phyloP scores from a whole-genome alignment of 495 filamentous ascomycete species.

The Ramalina intermedia region DNA sequence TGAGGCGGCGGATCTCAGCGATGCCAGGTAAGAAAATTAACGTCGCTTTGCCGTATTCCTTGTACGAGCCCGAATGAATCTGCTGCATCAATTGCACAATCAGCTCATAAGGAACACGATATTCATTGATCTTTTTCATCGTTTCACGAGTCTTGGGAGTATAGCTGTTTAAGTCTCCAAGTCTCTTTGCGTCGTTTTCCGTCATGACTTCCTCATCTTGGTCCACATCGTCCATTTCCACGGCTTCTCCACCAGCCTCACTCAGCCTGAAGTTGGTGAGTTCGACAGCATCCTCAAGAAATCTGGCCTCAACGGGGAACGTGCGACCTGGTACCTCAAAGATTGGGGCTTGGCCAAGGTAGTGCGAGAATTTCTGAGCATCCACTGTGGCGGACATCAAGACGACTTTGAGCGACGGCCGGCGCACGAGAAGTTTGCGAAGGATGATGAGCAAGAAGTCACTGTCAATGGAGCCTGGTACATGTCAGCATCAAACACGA shows the following conservation, averaged over 20 bases:
- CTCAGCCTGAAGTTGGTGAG: conserved; percentile 46
- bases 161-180: conserved; percentile 32
- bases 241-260: conserved; percentile 31
- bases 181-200: conserved; percentile 8
- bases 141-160: conserved; percentile 58
- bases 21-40: conserved; percentile 90
- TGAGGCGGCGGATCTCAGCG: conserved; percentile 76
- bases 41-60: conserved; percentile 71
- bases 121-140: conserved; percentile 65
- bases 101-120: conserved; percentile 71
- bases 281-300: conserved; percentile 83
- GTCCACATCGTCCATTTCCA: conserved; percentile 33
- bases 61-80: conserved; percentile 51
- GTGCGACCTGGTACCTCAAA: conserved; percentile 83
- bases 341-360: conserved; percentile 70
- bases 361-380: conserved; percentile 76
- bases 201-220: not conserved
- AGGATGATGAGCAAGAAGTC: conserved; percentile 89
- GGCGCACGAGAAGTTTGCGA: conserved; percentile 55
- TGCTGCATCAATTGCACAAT: conserved; percentile 57
- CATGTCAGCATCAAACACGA: not conserved
- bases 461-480: conserved; percentile 51
- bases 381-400: conserved; percentile 96
- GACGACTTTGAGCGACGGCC: conserved; percentile 67
- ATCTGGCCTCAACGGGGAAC: conserved; percentile 78